Base-by-base conservation (phyloP, 2,329 filamentous ascomycete species). In the Pseudogymnoascus destructans region DNA sequence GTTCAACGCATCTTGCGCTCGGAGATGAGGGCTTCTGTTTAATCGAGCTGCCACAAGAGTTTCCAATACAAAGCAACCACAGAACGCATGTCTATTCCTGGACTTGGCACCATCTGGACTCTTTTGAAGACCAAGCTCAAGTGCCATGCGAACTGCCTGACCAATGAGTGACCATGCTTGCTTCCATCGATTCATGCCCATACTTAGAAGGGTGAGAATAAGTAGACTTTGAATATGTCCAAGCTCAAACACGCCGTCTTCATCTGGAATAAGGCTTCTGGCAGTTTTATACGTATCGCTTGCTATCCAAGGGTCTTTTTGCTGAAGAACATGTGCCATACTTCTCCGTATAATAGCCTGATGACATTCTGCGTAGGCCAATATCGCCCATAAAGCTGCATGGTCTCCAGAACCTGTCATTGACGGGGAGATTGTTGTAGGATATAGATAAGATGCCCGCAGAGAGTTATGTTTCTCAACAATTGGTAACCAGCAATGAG, bases 401-500 rank as follows among this genome's bases (percentile, higher is more conserved):
- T 81, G 74, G 21, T 73, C 66, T 32, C 73, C 65, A 56, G 67
- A 63, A 66, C 64, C 25, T 2, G 57, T 3, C 36, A 57, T 54
- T 6, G 57, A 21, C n/a, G 52, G 23, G n/a, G 49, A 59, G 0
- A 59, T 46, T 32, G 49, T 23, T 21, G 55, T 55, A 11, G 59
- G 33, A 17, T 49, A 52, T 5, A 58, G 46, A 42, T 60, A 60
- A 2, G 58, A 23, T 32, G 55, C 58, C 11, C 33, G 49, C 27
- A 85, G 72, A 3, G 87, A 72, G 40, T 78, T 76, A 55, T 84
- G 78, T 61, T 81, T 83, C 60, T 87, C 81, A 9, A 84, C 73
- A 27, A 89, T 81, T 0, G 86, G 86, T 25, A 89, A 75, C 86
- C 86, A 89, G 58, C 79, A 81, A 66, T 89, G 84, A 0, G 82